Percentiles rank a stretch among this genome's conserved stretches.
Conservation (phyloP, 2,329 filamentous ascomycete species). For the Coniochaeta hoffmannii region DNA sequence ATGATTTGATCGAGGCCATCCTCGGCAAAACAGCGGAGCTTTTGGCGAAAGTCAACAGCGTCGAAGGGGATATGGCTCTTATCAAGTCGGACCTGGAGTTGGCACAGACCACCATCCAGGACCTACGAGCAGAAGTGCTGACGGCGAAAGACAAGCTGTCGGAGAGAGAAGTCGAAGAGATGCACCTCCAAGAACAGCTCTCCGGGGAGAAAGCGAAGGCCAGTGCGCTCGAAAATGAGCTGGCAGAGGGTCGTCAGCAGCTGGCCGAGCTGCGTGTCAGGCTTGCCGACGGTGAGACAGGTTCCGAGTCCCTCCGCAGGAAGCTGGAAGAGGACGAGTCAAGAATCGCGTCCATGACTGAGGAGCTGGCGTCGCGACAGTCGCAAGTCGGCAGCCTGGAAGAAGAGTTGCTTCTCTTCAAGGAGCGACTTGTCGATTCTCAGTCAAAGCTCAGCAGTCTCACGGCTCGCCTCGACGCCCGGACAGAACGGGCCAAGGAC, state of each 20-base stretch:
- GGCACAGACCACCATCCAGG: slow-evolving; percentile 44
- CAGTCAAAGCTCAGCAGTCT: slow-evolving; percentile 45
- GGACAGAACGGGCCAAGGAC: slow-evolving; percentile 69
- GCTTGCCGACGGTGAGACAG: slow-evolving; percentile 76
- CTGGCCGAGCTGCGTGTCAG: slow-evolving; percentile 61
- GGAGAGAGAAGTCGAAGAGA: slow-evolving; percentile 40
- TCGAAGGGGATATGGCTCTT: slow-evolving; percentile 52
- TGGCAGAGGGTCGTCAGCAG: slow-evolving; percentile 60
- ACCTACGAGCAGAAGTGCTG: slow-evolving; percentile 51
- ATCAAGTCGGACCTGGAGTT: slow-evolving; percentile 57
- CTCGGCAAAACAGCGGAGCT: slow-evolving; percentile 50
- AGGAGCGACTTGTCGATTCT: slow-evolving; percentile 53
- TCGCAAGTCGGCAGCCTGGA: slow-evolving; percentile 70
- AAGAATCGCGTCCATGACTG: slow-evolving; percentile 58
- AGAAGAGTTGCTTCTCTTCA: slow-evolving; percentile 63
- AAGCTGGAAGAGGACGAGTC: slow-evolving; percentile 69
- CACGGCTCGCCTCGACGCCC: slow-evolving; percentile 56
- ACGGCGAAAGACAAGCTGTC: slow-evolving; percentile 44
- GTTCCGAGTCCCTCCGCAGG: slow-evolving; percentile 70
- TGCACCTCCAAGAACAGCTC: slow-evolving; percentile 46
- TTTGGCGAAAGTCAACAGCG: slow-evolving; percentile 49
- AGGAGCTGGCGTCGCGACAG: slow-evolving; percentile 66
- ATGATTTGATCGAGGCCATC: slow-evolving; percentile 53
- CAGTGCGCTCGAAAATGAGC: slow-evolving; percentile 45
- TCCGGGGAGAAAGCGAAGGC: slow-evolving; percentile 47